These are phyloP conservation scores for Paramecium tetraurelia DNA, from an alignment of 73 alveolate genomes.

Conservation along the genomic window DNA sequence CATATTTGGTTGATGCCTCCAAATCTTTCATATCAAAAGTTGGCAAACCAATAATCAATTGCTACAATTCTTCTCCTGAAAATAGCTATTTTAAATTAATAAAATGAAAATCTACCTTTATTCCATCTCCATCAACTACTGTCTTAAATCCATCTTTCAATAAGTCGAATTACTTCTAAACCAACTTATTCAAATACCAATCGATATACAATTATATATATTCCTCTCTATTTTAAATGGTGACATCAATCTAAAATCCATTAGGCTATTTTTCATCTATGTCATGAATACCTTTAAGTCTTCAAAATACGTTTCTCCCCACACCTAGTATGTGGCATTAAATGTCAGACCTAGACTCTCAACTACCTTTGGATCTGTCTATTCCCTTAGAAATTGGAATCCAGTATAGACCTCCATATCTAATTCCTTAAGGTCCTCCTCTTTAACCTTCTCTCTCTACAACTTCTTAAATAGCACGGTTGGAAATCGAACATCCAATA, in stretches of 20 bases:
- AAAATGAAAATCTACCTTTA: not conserved
- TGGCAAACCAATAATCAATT: conserved; percentile 15
- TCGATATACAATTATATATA: conserved; percentile 86
- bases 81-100: not conserved
- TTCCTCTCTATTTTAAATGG: conserved; percentile 85
- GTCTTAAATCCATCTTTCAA: conserved; percentile 50
- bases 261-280: conserved; percentile 47
- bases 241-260: conserved; percentile 86
- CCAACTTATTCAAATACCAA: conserved; percentile 84
- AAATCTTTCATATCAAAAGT: conserved; percentile 33
- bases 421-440: conserved; percentile 81
- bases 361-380: conserved; percentile 48
- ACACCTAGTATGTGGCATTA: not conserved
- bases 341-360: not conserved
- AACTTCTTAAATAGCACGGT: conserved; percentile 87
- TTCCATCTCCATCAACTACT: conserved; percentile 52
- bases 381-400: conserved; percentile 63
- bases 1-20: conserved; percentile 3
- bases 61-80: conserved; percentile 44
- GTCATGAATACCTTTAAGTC: not conserved
- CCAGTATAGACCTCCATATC: conserved; percentile 77
- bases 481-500: conserved; percentile 93
- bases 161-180: conserved; percentile 73
- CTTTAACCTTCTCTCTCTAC: conserved; percentile 67
- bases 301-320: not conserved